A percentile compares a stretch with the other conserved stretches of the same genome.
Evolutionary conservation across 1,284 basidiomycete species (phyloP).

Genomic region (Cryptococcus amylolentus): DNA sequence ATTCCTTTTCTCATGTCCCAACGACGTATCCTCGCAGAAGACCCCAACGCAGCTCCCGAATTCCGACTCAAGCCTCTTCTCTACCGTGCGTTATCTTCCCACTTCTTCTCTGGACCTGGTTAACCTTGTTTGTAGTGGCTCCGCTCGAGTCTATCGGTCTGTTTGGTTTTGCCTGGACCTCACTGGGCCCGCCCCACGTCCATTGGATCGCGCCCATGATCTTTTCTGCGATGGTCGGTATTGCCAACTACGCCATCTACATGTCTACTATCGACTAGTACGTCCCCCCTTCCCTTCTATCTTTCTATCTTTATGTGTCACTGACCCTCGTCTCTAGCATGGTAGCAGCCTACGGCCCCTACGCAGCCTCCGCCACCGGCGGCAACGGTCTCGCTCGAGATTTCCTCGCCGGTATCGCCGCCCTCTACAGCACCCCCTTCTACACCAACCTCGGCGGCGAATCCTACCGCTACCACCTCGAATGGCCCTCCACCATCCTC

Average conservation of each 20-base stretch:
- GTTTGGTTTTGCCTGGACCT: constrained; percentile 52
- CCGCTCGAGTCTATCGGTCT: constrained; percentile 50
- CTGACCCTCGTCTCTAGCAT: constrained; percentile 18
- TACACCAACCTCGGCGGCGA: constrained; percentile 36
- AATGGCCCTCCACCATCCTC: constrained; percentile 50
- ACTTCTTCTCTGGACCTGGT: background rate
- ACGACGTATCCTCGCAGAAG: constrained; percentile 22
- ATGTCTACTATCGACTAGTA: constrained; percentile 49
- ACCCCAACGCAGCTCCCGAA: constrained; percentile 43
- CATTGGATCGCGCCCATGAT: constrained; percentile 53
- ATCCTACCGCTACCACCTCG: constrained; percentile 28
- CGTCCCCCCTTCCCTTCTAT: background rate
- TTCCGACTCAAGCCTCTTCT: constrained; percentile 48
- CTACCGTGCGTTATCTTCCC: constrained; percentile 26
- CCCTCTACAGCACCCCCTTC: constrained; percentile 50
- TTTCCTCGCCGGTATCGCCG: constrained; percentile 50
- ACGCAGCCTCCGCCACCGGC: constrained; percentile 48
- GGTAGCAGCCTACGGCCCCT: constrained; percentile 50
- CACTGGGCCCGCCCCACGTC: constrained; percentile 40
- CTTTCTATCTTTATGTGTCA: too few species aligned
- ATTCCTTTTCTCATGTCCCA: constrained; percentile 42
- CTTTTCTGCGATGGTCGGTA: constrained; percentile 47
- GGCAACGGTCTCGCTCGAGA: constrained; percentile 42
- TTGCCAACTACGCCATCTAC: constrained; percentile 46
- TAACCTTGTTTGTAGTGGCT: constrained; percentile 12